Conservation (phyloP, 352 stramenopile genomes). For the Phytopythium ostracodes region DNA sequence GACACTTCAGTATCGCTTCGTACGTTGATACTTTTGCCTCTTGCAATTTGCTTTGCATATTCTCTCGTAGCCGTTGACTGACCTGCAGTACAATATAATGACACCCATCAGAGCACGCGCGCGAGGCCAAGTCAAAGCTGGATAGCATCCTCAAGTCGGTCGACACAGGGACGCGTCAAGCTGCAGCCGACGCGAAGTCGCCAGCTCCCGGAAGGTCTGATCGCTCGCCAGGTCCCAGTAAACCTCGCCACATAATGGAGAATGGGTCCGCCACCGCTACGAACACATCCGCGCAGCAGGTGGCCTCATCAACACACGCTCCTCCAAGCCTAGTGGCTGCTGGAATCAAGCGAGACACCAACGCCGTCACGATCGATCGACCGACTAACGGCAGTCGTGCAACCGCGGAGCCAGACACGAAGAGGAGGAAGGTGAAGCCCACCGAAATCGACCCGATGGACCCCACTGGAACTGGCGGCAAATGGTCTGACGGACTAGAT, state of each 20-base stretch:
- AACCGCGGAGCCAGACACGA: neutral
- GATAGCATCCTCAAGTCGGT: slow-evolving; percentile 38
- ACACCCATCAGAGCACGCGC: slow-evolving; percentile 32
- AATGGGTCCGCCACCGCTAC: neutral
- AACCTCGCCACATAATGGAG: neutral
- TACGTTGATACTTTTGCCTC: slow-evolving; percentile 11
- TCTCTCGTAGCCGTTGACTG: too few relatives aligned
- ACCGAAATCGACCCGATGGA: slow-evolving; percentile 18
- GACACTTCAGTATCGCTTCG: slow-evolving; percentile 46
- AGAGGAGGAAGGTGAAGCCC: neutral
- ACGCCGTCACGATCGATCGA: neutral
- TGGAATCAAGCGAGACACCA: neutral
- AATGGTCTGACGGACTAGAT: slow-evolving; percentile 21
- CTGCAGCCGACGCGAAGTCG: slow-evolving; percentile 1
- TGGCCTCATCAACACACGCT: neutral
- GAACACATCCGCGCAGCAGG: neutral
- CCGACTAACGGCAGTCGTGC: neutral
- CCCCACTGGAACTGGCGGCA: slow-evolving; percentile 17
- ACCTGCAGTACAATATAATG: neutral
- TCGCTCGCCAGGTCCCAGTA: neutral
- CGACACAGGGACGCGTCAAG: neutral
- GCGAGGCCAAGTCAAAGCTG: slow-evolving; percentile 58
- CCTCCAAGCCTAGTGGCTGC: neutral
- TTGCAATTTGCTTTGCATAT: neutral
- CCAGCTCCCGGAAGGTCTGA: neutral